These are phyloP conservation scores for Tilletia walkeri DNA, from an alignment of 1,284 basidiomycete genomes.

Conservation along the genomic window DNA sequence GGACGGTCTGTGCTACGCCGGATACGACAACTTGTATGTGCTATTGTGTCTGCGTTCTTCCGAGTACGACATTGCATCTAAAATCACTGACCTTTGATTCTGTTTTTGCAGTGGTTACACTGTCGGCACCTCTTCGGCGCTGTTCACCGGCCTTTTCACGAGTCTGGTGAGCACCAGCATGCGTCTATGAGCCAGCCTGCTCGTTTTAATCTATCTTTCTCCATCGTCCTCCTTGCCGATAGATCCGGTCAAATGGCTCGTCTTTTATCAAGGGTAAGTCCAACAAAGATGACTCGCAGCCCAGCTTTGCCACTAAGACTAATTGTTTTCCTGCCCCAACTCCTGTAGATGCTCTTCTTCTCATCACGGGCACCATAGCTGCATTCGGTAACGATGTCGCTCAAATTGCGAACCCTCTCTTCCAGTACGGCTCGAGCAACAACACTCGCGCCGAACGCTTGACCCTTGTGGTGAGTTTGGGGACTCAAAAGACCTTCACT, in stretches of 20 bases:
- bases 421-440: constrained; percentile 45
- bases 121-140: constrained; percentile 50
- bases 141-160: constrained; percentile 56
- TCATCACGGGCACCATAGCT: constrained; percentile 6
- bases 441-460: constrained; percentile 31
- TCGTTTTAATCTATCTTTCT: background rate
- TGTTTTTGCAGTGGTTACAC: constrained; percentile 28
- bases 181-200: too few relatives aligned
- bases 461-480: background rate
- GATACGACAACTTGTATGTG: constrained; percentile 42
- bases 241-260: constrained; percentile 29
- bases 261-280: constrained; percentile 30
- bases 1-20: constrained; percentile 33
- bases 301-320: background rate
- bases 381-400: background rate
- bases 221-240: background rate
- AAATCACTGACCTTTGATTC: background rate
- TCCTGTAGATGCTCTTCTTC: constrained; percentile 2
- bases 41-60: background rate
- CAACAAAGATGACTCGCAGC: too few relatives aligned
- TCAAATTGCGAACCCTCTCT: constrained; percentile 12
- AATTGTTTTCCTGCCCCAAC: background rate
- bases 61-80: too few relatives aligned
- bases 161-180: constrained; percentile 2
- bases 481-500: too few relatives aligned